Base-by-base conservation (phyloP, 2,329 filamentous ascomycete species). In the Fusarium sp. region DNA sequence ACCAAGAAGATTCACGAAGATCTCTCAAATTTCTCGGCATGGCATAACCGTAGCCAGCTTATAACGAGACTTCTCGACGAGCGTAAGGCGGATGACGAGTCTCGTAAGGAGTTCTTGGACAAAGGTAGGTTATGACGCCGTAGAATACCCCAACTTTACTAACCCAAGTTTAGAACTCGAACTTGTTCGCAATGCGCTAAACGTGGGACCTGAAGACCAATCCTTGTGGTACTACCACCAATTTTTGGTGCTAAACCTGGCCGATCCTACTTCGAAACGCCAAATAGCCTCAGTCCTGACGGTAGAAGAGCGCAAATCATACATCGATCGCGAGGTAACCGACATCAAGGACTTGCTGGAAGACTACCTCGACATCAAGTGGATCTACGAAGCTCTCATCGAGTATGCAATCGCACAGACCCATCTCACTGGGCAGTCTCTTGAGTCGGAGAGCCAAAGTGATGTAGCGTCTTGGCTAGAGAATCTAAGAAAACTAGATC, bases 181-280 rank as follows among this genome's bases (percentile, higher is more conserved):
- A 26, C 82, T 93, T 43, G 90, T 97, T 26, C 89, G 91, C 57
- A 87, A 91, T 58, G 94, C 92, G 0, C 84, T 98, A 49, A 96
- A 94, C 62, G 93, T 93, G 38, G 94, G 97, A 60, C 94, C 95
- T 0, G 94, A 97, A 72, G 95, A 98, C 76, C 95, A 98, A 77
- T 97, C 94, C 19, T 85, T 98, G 7, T 99, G 96, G 94, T 97
- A 97, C 79, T 98, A 99, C 76, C 94, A 98, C 78, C 92, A 96
- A 73, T 97, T 91, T 75, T 83, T 98, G 59, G 89, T 98, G 81
- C 87, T 89, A 62, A 91, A 90, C 75, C 83, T 92, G 72, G 82
- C 86, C 53, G 84, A 83, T 73, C 82, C 80, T 49, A 82, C 77
- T 15, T 80, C 83, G 15, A 76, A 81, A 4, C 81, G 85, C 21